phyloP scores from a whole-genome alignment of 768 basidiomycete species.

The Lactarius trivialis region DNA sequence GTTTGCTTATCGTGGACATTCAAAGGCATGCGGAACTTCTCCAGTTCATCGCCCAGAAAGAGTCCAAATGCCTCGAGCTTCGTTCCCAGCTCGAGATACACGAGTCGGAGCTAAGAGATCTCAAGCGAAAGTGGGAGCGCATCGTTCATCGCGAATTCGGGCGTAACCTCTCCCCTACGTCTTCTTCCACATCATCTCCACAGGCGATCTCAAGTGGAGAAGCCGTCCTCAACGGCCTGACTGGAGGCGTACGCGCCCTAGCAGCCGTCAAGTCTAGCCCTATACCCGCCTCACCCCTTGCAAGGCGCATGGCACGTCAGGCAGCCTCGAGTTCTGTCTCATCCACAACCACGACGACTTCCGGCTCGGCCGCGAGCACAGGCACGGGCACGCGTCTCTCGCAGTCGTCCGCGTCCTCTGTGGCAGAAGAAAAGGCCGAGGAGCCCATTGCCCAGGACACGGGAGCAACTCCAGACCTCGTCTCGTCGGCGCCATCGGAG shows the following conservation, averaged over 20 bases:
- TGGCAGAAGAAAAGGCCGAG: slow-evolving; percentile 28
- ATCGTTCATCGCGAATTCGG: slow-evolving; percentile 61
- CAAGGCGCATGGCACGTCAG: slow-evolving; percentile 17
- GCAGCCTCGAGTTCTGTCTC: slow-evolving; percentile 15
- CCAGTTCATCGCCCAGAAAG: slow-evolving; percentile 83
- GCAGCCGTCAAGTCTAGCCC: slow-evolving; percentile 39
- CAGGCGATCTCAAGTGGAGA: slow-evolving; percentile 25
- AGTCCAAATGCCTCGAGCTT: slow-evolving; percentile 75
- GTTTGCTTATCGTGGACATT: not conserved
- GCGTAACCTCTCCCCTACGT: slow-evolving; percentile 25
- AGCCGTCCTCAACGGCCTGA: slow-evolving; percentile 51
- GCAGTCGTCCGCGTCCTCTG: slow-evolving; percentile 42
- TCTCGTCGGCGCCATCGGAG: not conserved
- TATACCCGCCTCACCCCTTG: slow-evolving; percentile 23
- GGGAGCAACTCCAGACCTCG: slow-evolving; percentile 33
- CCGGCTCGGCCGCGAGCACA: slow-evolving; percentile 26
- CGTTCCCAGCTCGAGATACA: slow-evolving; percentile 66
- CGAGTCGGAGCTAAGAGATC: slow-evolving; percentile 63
- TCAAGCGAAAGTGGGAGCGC: slow-evolving; percentile 81
- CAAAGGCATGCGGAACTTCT: slow-evolving; percentile 71
- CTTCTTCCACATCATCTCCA: slow-evolving; percentile 19
- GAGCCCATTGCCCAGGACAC: slow-evolving; percentile 43
- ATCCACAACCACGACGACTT: slow-evolving; percentile 26
- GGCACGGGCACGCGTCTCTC: slow-evolving; percentile 36
- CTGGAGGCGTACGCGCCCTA: slow-evolving; percentile 60